Evolutionary conservation across 2,329 filamentous ascomycete species (phyloP), one percentile per base, ranked within the genome.

Genomic region (Davidsoniella virescens): DNA sequence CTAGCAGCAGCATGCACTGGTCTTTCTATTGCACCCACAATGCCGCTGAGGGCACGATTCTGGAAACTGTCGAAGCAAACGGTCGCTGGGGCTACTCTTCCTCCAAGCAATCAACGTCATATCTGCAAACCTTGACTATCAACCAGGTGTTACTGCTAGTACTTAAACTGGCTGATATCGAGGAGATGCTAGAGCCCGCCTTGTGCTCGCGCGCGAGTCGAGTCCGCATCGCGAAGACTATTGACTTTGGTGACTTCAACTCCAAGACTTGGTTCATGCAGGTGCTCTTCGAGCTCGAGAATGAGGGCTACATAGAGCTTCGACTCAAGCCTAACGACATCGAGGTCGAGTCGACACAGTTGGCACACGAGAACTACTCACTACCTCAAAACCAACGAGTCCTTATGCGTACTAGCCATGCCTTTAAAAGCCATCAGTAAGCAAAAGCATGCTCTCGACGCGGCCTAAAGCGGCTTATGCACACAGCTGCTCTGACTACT

Each of bases 261-360:
- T 51, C 50, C 29, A 53, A 50, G 23, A 33, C 50, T 3, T 55
- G 54, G 54, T 29, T 52, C 42, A 45, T 51, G 44, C 50, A 51
- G 45, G 54, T 50, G 38, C 42, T 54, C 29, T 48, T 41, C 41
- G 52, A 52, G 47, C 48, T 55, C 9, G 54, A 52, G 16, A 52
- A 52, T 41, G 54, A 55, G 51, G 54, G 54, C 16, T 55, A 54
- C 45, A 51, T 55, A 14, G 51, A 49, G 8, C 41, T 52, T 5
- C 40, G 38, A 10, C 25, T 18, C 16, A 42, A 23, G 14, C 33
- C 41, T 3, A n/a, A 42, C 33, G 23, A 43, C 12, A 49, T 52
- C 25, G 41, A 48, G 20, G 14, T 12, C 12, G 51, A 52, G 42
- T 37, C 36, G 8, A 25, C 43, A 23, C 23, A 40, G 16, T n/a